Conservation (phyloP, 768 basidiomycete genomes). For the Leccinellum luteum region DNA sequence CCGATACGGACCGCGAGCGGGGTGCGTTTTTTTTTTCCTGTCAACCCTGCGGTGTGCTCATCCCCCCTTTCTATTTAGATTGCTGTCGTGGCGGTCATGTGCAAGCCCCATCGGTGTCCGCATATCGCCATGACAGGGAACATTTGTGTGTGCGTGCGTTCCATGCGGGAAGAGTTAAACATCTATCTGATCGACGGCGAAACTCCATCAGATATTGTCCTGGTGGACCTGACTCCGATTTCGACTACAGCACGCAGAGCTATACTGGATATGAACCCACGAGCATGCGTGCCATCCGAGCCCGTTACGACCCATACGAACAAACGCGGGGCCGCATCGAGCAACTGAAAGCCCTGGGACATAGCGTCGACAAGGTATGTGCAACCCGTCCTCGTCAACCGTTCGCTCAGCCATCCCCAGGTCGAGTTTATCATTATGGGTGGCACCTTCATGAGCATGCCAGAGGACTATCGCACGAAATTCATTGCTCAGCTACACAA, state of each 20-base stretch:
- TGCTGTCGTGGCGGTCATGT: constrained; percentile 99
- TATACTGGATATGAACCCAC: constrained; percentile 96
- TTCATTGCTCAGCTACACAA: constrained; percentile 97
- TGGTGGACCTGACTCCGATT: constrained; percentile 98
- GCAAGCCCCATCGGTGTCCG: constrained; percentile 98
- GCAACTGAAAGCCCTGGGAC: constrained; percentile 93
- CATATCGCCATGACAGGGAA: constrained; percentile 99
- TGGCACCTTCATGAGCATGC: constrained; percentile 99
- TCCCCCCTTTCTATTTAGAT: constrained; percentile 49
- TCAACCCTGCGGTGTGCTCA: neutral
- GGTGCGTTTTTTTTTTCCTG: constrained; percentile 42
- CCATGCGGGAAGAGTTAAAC: neutral
- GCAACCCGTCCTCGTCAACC: constrained; percentile 2
- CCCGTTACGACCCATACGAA: constrained; percentile 95
- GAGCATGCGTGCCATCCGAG: constrained; percentile 98
- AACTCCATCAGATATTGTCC: constrained; percentile 82
- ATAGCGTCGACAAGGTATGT: constrained; percentile 91
- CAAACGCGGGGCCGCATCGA: constrained; percentile 95
- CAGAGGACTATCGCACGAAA: constrained; percentile 89
- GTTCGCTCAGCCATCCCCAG: constrained; percentile 33
- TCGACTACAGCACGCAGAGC: constrained; percentile 98
- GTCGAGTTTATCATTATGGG: constrained; percentile 96
- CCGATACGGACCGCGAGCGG: constrained; percentile 97
- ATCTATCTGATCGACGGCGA: constrained; percentile 1
- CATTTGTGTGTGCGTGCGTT: constrained; percentile 83